Conservation (phyloP, 1,284 basidiomycete genomes). For the Phylloporus sp. region DNA sequence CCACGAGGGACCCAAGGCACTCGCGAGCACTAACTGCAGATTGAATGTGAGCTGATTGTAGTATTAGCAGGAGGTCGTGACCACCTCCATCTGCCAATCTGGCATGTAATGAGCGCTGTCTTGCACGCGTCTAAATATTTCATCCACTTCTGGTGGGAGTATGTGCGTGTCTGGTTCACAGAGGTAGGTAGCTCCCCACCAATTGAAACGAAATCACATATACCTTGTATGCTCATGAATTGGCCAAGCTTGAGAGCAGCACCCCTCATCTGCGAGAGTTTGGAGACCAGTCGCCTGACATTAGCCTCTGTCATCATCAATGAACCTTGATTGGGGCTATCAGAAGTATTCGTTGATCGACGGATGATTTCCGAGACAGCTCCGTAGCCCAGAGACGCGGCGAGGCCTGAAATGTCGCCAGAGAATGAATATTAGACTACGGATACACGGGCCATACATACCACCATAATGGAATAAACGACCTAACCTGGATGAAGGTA, state of each 20-base stretch:
- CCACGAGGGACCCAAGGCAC: slow-evolving; percentile 84
- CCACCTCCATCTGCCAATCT: slow-evolving; percentile 95
- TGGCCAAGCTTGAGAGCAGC: slow-evolving; percentile 97
- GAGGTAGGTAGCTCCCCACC: slow-evolving; percentile 1
- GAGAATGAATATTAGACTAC: background rate
- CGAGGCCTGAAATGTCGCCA: slow-evolving; percentile 53
- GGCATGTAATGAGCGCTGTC: slow-evolving; percentile 99
- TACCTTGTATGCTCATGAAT: slow-evolving; percentile 97
- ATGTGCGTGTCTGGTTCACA: slow-evolving; percentile 74
- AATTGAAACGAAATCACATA: background rate
- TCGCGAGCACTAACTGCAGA: slow-evolving; percentile 74
- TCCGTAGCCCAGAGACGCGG: slow-evolving; percentile 73
- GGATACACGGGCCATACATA: slow-evolving; percentile 37
- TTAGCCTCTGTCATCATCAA: slow-evolving; percentile 91
- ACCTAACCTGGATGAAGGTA: slow-evolving; percentile 87
- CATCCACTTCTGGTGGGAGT: slow-evolving; percentile 88
- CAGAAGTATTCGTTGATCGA: slow-evolving; percentile 44
- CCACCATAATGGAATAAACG: slow-evolving; percentile 93
- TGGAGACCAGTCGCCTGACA: slow-evolving; percentile 87
- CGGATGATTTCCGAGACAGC: slow-evolving; percentile 66
- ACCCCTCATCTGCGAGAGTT: slow-evolving; percentile 93
- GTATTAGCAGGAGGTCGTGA: background rate
- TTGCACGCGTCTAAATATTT: slow-evolving; percentile 90
- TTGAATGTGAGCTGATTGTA: slow-evolving; percentile 9
- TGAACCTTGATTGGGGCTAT: slow-evolving; percentile 44